Base-by-base conservation (phyloP, 1,284 basidiomycete species). In the Ceratobasidium sp. region DNA sequence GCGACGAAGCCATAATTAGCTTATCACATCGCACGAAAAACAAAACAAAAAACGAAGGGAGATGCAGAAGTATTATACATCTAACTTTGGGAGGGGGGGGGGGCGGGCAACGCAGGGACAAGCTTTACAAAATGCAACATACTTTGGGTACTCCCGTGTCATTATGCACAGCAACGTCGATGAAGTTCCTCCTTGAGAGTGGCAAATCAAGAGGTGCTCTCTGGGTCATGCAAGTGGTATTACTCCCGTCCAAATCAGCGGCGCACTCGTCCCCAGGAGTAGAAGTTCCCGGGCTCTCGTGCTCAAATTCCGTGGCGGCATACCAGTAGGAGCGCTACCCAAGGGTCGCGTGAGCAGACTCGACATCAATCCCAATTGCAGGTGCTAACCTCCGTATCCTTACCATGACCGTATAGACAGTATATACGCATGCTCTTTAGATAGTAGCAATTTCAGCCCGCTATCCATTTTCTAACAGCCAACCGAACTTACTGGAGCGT, bases 381-480 rank as follows among this genome's bases (percentile, higher is more conserved):
- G 42, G 20, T 7, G 75, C 83, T 75, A 53, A 90, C 91, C 85
- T 98, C 97, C 0, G 97, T 99, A 74, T 96, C 91, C 77, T 98
- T 98, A 22, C 97, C 97, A 73, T 94, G 90, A 0, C 96, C 97
- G 78, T 99, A 98, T 8, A 96, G 85, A 74, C 96, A 98, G 79
- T 90, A 93, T 25, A 98, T 88, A 77, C 92, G 95, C 89, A 98
- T 92, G 54, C 70, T 72, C 55, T 67, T 3, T 27, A 45, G 3
- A 27, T 40, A 10, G 20, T 54, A 6, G 35, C 31, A 7, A 29
- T n/a, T 53, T 12, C 29, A 43, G 47, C 29, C n/a, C n/a, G 20
- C 47, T 25, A 22, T 29, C 13, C 13, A 50, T 22, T 29, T 50
- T 15, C 47, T n/a, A n/a, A n/a, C 7, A 15, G 7, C 22, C n/a